A percentile compares a stretch with the other conserved stretches of the same genome.
phyloP scores from a whole-genome alignment of 1,284 basidiomycete genomes.

The Microbotryum intermedium region DNA sequence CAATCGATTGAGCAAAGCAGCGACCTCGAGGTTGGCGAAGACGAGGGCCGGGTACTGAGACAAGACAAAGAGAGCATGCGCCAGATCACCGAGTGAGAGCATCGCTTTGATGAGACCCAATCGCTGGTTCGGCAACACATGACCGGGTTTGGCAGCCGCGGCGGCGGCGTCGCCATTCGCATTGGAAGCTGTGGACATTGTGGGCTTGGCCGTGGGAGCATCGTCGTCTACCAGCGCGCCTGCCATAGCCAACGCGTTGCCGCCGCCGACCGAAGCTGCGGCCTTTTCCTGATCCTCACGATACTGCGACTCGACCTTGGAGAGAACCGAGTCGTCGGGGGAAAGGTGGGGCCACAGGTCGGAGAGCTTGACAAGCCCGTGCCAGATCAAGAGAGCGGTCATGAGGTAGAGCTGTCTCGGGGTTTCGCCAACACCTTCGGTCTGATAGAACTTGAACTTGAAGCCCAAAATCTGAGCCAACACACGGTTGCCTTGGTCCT shows the following conservation, averaged over 20 bases:
- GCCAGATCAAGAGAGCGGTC: constrained; percentile 78
- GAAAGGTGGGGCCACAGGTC: constrained; percentile 78
- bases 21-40: constrained; percentile 68
- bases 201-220: constrained; percentile 10
- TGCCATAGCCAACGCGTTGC: constrained; percentile 73
- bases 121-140: constrained; percentile 59
- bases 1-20: constrained; percentile 53
- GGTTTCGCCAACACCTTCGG: constrained; percentile 52
- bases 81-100: constrained; percentile 72
- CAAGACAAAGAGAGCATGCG: constrained; percentile 67
- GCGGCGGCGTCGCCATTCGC: constrained; percentile 5
- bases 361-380: constrained; percentile 72
- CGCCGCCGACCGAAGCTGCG: constrained; percentile 49
- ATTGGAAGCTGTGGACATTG: not conserved
- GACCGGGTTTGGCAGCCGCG: constrained; percentile 24
- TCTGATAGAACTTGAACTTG: constrained; percentile 82
- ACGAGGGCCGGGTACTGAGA: constrained; percentile 78
- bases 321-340: constrained; percentile 63
- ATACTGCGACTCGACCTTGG: constrained; percentile 58
- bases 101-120: constrained; percentile 70
- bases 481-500: constrained; percentile 50
- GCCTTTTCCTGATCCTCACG: constrained; percentile 47
- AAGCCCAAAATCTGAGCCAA: constrained; percentile 89
- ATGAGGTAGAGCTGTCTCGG: constrained; percentile 59
- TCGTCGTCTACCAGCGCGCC: constrained; percentile 69